Conservation (phyloP, 306 rosid species). For the Begonia loranthoides region DNA sequence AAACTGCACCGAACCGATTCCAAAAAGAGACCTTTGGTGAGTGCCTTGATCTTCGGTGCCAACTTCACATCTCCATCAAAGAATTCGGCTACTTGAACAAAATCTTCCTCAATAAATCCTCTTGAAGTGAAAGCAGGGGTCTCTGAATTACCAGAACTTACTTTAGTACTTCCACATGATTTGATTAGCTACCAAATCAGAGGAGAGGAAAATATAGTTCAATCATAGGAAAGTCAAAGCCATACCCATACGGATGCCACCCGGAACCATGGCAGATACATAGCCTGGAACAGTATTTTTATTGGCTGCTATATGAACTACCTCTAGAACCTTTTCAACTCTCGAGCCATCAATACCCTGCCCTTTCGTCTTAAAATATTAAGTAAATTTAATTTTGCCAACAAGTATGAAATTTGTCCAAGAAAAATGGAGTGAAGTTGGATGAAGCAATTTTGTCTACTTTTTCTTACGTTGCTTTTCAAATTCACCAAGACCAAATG, state of each 20-base stretch:
- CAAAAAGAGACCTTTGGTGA: constrained; percentile 39
- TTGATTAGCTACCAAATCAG: constrained; percentile 5
- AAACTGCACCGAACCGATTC: too few species aligned
- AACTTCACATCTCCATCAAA: constrained; percentile 75
- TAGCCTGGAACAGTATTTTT: constrained; percentile 97
- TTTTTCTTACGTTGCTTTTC: constrained; percentile 51
- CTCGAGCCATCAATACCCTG: constrained; percentile 95
- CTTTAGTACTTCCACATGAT: constrained; percentile 6
- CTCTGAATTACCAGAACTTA: constrained; percentile 30
- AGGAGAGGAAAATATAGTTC: not conserved
- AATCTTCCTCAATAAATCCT: constrained; percentile 79
- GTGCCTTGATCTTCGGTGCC: constrained; percentile 73
- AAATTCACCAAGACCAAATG: constrained; percentile 81
- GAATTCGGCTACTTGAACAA: constrained; percentile 67
- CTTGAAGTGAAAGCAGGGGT: constrained; percentile 95
- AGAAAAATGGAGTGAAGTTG: not conserved
- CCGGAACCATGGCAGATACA: constrained; percentile 97
- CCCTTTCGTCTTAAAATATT: constrained; percentile 1
- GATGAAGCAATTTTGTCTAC: too few species aligned
- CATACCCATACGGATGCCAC: constrained; percentile 94
- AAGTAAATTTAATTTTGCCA: not conserved
- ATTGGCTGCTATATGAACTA: constrained; percentile 85
- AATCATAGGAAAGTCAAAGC: not conserved
- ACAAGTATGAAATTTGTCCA: not conserved
- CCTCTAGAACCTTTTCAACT: constrained; percentile 88